Evolutionary conservation across 2,329 filamentous ascomycete genomes (phyloP).

Genomic region (Tolypocladium endophyticum): DNA sequence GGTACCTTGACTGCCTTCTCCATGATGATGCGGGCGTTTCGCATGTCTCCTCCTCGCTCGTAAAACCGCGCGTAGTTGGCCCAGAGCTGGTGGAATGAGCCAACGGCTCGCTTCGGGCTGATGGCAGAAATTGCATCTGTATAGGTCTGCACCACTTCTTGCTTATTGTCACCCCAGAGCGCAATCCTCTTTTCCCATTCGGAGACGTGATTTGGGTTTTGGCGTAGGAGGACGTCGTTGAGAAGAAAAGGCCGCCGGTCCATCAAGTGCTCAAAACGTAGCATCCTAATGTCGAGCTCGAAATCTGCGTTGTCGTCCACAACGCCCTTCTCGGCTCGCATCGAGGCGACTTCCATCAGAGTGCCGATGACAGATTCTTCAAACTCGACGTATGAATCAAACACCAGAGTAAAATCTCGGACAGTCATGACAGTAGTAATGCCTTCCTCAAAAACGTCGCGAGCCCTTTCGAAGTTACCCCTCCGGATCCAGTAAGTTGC

Average conservation of each 20-base stretch:
- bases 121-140: constrained; percentile 89
- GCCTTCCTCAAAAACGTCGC: constrained; percentile 91
- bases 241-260: constrained; percentile 90
- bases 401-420: constrained; percentile 90
- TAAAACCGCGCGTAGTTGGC: constrained; percentile 96
- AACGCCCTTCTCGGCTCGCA: constrained; percentile 66
- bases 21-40: constrained; percentile 83
- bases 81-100: constrained; percentile 92
- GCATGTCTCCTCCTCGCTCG: constrained; percentile 73
- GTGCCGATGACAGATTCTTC: constrained; percentile 91
- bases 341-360: constrained; percentile 79
- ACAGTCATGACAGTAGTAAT: constrained; percentile 98
- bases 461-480: constrained; percentile 83
- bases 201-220: constrained; percentile 91
- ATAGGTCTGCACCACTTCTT: constrained; percentile 87
- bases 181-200: constrained; percentile 98
- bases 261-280: constrained; percentile 97
- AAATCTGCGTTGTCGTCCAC: constrained; percentile 79
- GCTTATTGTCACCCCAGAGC: constrained; percentile 87
- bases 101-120: constrained; percentile 86
- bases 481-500: constrained; percentile 95
- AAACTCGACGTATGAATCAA: constrained; percentile 93
- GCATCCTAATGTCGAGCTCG: constrained; percentile 92
- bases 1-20: constrained; percentile 97
- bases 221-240: constrained; percentile 88